Evolutionary conservation across 1,284 basidiomycete genomes (phyloP), one percentile per base, ranked within the genome.

Genomic region (Inonotus hispidus): DNA sequence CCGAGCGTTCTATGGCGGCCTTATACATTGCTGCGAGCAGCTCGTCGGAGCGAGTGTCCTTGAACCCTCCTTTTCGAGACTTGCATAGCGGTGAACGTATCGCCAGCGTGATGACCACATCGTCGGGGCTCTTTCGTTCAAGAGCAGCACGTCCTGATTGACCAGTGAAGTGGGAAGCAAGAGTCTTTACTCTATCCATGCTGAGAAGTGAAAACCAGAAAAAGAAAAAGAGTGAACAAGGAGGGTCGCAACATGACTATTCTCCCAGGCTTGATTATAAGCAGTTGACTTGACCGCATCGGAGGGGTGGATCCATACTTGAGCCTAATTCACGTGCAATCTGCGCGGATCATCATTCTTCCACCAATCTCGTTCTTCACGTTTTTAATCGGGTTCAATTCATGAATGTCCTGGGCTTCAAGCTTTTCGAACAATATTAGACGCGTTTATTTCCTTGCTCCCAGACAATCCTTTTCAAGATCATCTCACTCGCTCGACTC

Each of bases 91-190:
- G 87, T 1, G 87, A 88, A 23, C 90, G 83, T 66, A 87, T 83
- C 60, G 90, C 87, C 76, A 88, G 81, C 1, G 88, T 91, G 65
- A 92, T 84, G 68, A 92, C 90, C 8, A 92, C 85, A 78, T 91
- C 89, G 65, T 90, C 82, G 2, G 82, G 81, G 56, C 72, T 78
- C 71, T 88, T 85, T 41, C 72, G 73, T 64, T 83, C 75, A 52
- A 90, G 74, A 16, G 77, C 75, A 35, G 75, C 72, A 4, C 81
- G 69, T 23, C 80, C 81, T 5, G 72, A 68, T 2, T 79, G 66
- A 1, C 74, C 70, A 21, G 76, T 70, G 58, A 88, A 72, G 66
- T 88, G 87, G 56, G 83, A 81, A 47, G 82, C 80, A 45, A 90
- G 74, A 69, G 88, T 84, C 68, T 79, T 83, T 59, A 89, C 77